Conservation (phyloP, 1,284 basidiomycete species). For the Cutaneotrichosporon cavernicola region DNA sequence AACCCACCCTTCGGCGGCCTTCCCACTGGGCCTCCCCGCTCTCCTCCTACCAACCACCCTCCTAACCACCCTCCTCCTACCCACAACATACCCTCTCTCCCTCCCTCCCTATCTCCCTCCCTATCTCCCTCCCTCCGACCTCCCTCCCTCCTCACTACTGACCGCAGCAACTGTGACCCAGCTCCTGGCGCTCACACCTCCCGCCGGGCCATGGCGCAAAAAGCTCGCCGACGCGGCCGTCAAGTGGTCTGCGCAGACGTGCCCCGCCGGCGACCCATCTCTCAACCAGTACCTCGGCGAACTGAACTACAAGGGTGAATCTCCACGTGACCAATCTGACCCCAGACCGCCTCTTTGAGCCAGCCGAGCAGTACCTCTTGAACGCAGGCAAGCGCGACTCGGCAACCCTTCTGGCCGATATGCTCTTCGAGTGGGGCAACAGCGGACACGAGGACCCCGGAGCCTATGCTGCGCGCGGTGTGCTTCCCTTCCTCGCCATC, state of each 20-base stretch:
- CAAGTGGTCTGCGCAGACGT: conserved; percentile 74
- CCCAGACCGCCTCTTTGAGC: conserved; percentile 69
- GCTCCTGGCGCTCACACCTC: conserved; percentile 54
- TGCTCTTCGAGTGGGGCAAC: conserved; percentile 74
- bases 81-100: no score
- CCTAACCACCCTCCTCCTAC: no score
- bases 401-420: conserved; percentile 75
- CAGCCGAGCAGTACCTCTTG: conserved; percentile 75
- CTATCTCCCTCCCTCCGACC: no score
- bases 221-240: conserved; percentile 54
- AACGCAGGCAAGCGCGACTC: conserved; percentile 82
- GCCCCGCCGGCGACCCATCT: conserved; percentile 77
- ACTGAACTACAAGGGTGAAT: conserved; percentile 76
- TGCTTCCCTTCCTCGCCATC: conserved; percentile 82
- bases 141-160: not conserved
- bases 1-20: no score
- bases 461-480: conserved; percentile 74
- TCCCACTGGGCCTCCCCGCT: no score
- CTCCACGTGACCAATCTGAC: conserved; percentile 9
- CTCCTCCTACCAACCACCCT: no score
- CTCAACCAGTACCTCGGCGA: conserved; percentile 85
- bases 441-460: conserved; percentile 43
- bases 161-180: conserved; percentile 51
- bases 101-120: no score
- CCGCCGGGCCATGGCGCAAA: conserved; percentile 55